Evolutionary conservation across 805 yeast species (phyloP).

Genomic region (Ogataea kodamae): DNA sequence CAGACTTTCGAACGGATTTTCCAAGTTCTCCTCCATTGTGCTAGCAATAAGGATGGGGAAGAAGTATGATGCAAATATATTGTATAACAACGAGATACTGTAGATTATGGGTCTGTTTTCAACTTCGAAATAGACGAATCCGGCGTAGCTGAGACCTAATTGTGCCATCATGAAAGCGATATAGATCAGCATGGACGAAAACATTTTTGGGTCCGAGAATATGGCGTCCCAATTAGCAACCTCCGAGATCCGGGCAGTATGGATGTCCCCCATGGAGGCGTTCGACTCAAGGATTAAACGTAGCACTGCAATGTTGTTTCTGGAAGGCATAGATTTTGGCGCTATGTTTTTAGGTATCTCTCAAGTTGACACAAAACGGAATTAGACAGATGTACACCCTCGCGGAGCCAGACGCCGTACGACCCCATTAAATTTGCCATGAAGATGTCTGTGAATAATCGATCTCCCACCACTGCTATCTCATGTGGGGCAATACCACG

Average conservation of each 20-base stretch:
- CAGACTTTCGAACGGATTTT: constrained; percentile 25
- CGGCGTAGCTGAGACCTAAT: constrained; percentile 26
- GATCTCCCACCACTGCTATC: constrained; percentile 85
- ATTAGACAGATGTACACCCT: constrained; percentile 63
- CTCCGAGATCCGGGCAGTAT: constrained; percentile 16
- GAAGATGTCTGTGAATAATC: constrained; percentile 84
- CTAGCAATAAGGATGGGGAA: constrained; percentile 26
- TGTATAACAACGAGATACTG: constrained; percentile 23
- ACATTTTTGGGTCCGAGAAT: constrained; percentile 21
- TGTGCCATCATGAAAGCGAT: constrained; percentile 27
- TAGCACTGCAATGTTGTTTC: constrained; percentile 10
- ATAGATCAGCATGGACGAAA: constrained; percentile 20
- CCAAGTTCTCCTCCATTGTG: constrained; percentile 24
- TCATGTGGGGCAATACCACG: constrained; percentile 54
- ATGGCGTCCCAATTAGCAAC: constrained; percentile 28
- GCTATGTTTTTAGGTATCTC: constrained; percentile 30
- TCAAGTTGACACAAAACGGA: constrained; percentile 53
- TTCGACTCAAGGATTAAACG: constrained; percentile 10
- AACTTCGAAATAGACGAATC: constrained; percentile 27
- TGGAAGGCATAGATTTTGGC: constrained; percentile 2
- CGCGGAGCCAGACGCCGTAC: constrained; percentile 75
- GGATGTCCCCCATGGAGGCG: constrained; percentile 8
- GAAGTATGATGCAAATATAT: constrained; percentile 26
- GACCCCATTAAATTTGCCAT: constrained; percentile 96
- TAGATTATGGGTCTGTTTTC: constrained; percentile 24